Conservation (phyloP, 2,329 filamentous ascomycete genomes). For the Dactylellina drechsleri region DNA sequence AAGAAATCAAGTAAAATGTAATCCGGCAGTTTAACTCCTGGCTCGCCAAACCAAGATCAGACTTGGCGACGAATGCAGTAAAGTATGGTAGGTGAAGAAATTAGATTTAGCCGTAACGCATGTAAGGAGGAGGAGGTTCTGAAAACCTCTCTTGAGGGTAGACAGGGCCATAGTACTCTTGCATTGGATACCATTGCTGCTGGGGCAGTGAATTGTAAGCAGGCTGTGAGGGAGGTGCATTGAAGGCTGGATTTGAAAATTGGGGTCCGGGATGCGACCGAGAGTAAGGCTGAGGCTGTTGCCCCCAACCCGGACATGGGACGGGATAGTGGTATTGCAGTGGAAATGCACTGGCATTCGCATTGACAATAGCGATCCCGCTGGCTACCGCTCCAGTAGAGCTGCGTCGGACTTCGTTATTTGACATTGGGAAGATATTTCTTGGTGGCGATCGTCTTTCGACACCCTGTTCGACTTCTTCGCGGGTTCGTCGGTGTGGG, state of each 20-base stretch:
- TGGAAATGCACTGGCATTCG: conserved; percentile 44
- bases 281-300: conserved; percentile 22
- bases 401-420: conserved; percentile 31
- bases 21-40: background rate
- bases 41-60: background rate
- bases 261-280: conserved; percentile 11
- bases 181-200: conserved; percentile 38
- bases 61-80: background rate
- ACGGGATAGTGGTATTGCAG: conserved; percentile 49
- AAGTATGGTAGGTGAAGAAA: no score
- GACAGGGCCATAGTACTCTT: conserved; percentile 40
- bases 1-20: no score
- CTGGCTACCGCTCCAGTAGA: conserved; percentile 26
- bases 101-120: conserved; percentile 35
- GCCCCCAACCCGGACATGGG: conserved; percentile 30
- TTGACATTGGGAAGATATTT: conserved; percentile 28
- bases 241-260: conserved; percentile 23
- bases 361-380: conserved; percentile 33
- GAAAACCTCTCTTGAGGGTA: conserved; percentile 20
- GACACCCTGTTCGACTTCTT: conserved; percentile 48
- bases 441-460: conserved; percentile 40
- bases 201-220: conserved; percentile 11
- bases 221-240: conserved; percentile 9
- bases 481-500: conserved; percentile 39
- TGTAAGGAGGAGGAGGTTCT: conserved; percentile 51